Evolutionary conservation across 495 filamentous ascomycete genomes (phyloP).

Genomic region (Haplographium delicatum): DNA sequence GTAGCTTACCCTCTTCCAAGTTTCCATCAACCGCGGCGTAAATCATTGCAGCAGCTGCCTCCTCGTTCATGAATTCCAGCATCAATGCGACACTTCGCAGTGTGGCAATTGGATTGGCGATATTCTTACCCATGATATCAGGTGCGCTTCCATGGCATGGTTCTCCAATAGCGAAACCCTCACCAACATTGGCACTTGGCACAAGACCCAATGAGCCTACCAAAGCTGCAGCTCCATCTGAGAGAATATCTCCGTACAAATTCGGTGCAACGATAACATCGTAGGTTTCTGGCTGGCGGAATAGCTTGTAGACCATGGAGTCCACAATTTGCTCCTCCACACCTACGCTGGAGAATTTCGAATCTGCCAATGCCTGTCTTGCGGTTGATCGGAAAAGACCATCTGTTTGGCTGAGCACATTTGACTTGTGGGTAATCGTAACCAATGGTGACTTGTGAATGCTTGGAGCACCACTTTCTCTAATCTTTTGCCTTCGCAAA

Average conservation of each 20-base stretch:
- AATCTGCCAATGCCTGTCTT: slow-evolving; percentile 58
- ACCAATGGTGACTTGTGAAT: slow-evolving; percentile 70
- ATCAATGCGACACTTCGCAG: slow-evolving; percentile 86
- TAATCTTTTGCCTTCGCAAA: slow-evolving; percentile 74
- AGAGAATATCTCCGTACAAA: slow-evolving; percentile 95
- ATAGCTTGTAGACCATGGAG: slow-evolving; percentile 98
- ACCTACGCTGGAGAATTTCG: slow-evolving; percentile 54
- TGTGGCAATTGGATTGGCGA: slow-evolving; percentile 96
- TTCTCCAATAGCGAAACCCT: slow-evolving; percentile 93
- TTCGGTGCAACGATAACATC: slow-evolving; percentile 98
- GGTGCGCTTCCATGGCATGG: slow-evolving; percentile 95
- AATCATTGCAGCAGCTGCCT: slow-evolving; percentile 78
- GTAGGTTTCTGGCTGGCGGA: slow-evolving; percentile 89
- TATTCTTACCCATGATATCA: slow-evolving; percentile 86
- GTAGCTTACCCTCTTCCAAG: slow-evolving; percentile 71
- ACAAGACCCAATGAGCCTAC: slow-evolving; percentile 93
- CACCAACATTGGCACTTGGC: slow-evolving; percentile 93
- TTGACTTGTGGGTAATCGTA: slow-evolving; percentile 97
- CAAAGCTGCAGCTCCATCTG: slow-evolving; percentile 90
- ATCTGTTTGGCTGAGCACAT: slow-evolving; percentile 94
- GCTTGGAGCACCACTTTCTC: slow-evolving; percentile 42
- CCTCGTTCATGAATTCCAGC: slow-evolving; percentile 90
- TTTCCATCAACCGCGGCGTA: slow-evolving; percentile 90
- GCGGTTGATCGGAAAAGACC: slow-evolving; percentile 87
- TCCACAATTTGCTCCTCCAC: slow-evolving; percentile 99